Base-by-base conservation (phyloP, 352 stramenopile species). In the Globisporangium radiosum region DNA sequence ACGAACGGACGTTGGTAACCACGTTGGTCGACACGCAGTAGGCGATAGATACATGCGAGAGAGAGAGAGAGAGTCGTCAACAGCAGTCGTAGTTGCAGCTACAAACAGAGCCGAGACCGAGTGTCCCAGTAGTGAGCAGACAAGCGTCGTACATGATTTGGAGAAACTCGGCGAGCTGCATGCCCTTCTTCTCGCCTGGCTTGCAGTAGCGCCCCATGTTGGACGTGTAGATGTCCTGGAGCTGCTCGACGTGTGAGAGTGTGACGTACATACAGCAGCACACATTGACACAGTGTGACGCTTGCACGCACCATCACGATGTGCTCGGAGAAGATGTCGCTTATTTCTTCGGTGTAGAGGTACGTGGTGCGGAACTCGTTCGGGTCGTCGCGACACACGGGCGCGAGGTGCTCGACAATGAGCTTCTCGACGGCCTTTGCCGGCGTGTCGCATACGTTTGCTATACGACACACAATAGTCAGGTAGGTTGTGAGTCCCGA, bases 171-270 rank as follows among this genome's bases (percentile, higher is more conserved):
- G 73, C 66, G 17, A 91, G 65, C 11, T 88, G 76, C 81, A 91
- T 91, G 47, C 76, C 78, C 59, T 88, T 88, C 67, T 84, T 86
- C 59, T 91, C 81, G 36, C 78, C 81, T 10, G 78, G 73, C 53
- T 85, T 87, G 70, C 78, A 88, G 62, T 76, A 89, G 17, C 75
- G 73, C 52, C 81, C 81, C 75, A 87, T 91, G 50, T 89, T 81
- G 44, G 73, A 72, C 60, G 78, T 81, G 60, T 85, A 91, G 14
- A 91, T 63, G 44, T 91, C 81, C 65, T 91, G 77, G 15, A 91
- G 63, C 81, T 90, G 59, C 15, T 15, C 33, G 25, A 33, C 25
- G 25, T 33, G 25, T 33, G 25, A 33, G 25, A 33, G 25, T 33
- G 25, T 33, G 25, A 33, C 25, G 25, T 33, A 33, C 25, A 33